Evolutionary conservation across 2,329 filamentous ascomycete species (phyloP).

Genomic region (Alternaria arbusti): DNA sequence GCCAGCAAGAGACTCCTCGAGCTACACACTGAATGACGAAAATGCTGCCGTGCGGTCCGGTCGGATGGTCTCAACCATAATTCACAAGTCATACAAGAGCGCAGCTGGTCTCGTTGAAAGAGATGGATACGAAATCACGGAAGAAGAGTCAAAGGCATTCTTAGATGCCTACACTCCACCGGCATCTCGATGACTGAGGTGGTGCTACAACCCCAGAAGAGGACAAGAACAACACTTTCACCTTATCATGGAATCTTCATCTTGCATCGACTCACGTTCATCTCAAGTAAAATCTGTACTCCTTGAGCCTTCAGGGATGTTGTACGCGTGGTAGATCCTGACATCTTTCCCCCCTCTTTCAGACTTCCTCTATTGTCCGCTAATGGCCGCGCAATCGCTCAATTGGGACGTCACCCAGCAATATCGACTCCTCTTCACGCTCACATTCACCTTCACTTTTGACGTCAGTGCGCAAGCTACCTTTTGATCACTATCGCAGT

Average conservation of each 20-base stretch:
- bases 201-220: not conserved
- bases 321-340: conserved; percentile 11
- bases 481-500: not conserved
- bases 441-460: conserved; percentile 3
- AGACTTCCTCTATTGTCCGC: not conserved
- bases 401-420: not conserved
- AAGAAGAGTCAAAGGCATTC: not conserved
- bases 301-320: conserved; percentile 21
- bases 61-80: conserved; percentile 33
- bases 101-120: conserved; percentile 18
- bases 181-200: not conserved
- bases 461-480: not conserved
- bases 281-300: conserved; percentile 10
- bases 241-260: not conserved
- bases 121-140: conserved; percentile 28
- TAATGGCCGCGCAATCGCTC: not conserved
- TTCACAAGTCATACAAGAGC: conserved; percentile 18
- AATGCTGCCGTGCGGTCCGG: conserved; percentile 32
- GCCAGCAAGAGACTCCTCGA: conserved; percentile 38
- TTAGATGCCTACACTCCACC: not conserved
- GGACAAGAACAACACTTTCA: not conserved
- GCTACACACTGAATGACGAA: conserved; percentile 34
- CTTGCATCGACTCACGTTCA: conserved; percentile 15
- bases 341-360: not conserved
- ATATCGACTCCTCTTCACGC: not conserved